phyloP scores from a whole-genome alignment of 768 basidiomycete species.

The Termitomyces titanicus region DNA sequence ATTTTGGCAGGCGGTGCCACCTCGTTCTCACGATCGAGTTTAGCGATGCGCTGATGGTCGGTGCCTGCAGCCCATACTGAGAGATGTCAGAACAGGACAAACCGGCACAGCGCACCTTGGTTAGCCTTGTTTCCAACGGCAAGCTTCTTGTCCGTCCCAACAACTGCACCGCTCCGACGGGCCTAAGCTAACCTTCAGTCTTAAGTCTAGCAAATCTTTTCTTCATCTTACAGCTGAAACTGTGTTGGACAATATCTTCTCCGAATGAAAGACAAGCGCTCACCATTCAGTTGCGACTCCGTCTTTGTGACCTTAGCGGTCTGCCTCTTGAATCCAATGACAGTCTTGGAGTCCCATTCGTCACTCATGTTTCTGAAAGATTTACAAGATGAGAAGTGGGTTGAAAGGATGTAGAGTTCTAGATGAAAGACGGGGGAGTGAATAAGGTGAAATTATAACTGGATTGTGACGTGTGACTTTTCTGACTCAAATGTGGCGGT shows the following conservation, averaged over 20 bases:
- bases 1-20: constrained; percentile 90
- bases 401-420: constrained; percentile 5
- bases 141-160: constrained; percentile 81
- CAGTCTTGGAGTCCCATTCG: constrained; percentile 72
- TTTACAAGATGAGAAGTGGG: constrained; percentile 3
- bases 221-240: constrained; percentile 48
- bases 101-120: constrained; percentile 43
- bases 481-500: constrained; percentile 14
- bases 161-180: constrained; percentile 69
- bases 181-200: constrained; percentile 43
- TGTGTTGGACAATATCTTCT: neutral
- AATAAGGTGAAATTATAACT: constrained; percentile 7
- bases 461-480: constrained; percentile 17
- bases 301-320: constrained; percentile 63
- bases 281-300: constrained; percentile 53
- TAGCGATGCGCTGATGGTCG: constrained; percentile 91
- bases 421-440: neutral
- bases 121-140: constrained; percentile 74
- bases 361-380: constrained; percentile 34
- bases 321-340: constrained; percentile 69
- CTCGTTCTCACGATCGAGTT: constrained; percentile 93
- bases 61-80: constrained; percentile 49
- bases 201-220: neutral
- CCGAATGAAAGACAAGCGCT: constrained; percentile 13
- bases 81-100: neutral